Percentiles rank a stretch among this genome's conserved stretches.
These are phyloP conservation scores for Daldinia bambusicola DNA, from an alignment of 495 filamentous ascomycete genomes.

Conservation along the genomic window DNA sequence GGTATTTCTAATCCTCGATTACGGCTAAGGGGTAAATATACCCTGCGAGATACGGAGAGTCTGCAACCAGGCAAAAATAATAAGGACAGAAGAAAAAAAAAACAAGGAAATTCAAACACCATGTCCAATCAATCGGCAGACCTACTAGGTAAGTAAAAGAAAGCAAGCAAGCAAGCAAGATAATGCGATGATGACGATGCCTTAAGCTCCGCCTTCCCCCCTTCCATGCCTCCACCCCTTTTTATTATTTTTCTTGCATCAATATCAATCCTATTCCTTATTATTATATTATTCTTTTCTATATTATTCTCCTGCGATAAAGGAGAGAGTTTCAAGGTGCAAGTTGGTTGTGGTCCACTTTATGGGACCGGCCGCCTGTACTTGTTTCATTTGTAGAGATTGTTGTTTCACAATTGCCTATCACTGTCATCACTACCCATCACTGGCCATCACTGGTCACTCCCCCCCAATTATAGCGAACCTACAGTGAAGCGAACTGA, in stretches of 20 bases:
- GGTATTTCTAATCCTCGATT: slow-evolving; percentile 28
- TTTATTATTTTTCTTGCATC: too few species aligned
- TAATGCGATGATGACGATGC: not conserved
- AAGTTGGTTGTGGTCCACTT: slow-evolving; percentile 48
- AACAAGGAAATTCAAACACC: slow-evolving; percentile 26
- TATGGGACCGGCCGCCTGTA: slow-evolving; percentile 52
- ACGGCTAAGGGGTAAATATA: slow-evolving; percentile 23
- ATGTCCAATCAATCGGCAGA: slow-evolving; percentile 42
- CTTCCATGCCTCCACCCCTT: not conserved
- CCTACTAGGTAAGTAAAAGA: slow-evolving; percentile 39
- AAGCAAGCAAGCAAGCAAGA: slow-evolving; percentile 25
- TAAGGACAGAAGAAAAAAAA: slow-evolving; percentile 7
- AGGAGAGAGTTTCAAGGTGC: slow-evolving; percentile 20
- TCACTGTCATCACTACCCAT: slow-evolving; percentile 53
- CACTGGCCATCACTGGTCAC: too few species aligned
- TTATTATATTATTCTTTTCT: not conserved
- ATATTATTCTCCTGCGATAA: slow-evolving; percentile 29
- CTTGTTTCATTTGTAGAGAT: slow-evolving; percentile 64
- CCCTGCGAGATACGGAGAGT: slow-evolving; percentile 39
- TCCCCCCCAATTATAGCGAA: slow-evolving; percentile 40
- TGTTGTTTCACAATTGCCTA: slow-evolving; percentile 61
- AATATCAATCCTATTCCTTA: slow-evolving; percentile 15
- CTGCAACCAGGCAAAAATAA: not conserved
- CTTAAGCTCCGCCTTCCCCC: slow-evolving; percentile 33
- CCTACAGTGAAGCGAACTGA: slow-evolving; percentile 51